Percentiles rank a stretch among this genome's conserved stretches.
phyloP scores from a whole-genome alignment of 1,284 basidiomycete genomes.

The Apiotrichum mycotoxinovorans region DNA sequence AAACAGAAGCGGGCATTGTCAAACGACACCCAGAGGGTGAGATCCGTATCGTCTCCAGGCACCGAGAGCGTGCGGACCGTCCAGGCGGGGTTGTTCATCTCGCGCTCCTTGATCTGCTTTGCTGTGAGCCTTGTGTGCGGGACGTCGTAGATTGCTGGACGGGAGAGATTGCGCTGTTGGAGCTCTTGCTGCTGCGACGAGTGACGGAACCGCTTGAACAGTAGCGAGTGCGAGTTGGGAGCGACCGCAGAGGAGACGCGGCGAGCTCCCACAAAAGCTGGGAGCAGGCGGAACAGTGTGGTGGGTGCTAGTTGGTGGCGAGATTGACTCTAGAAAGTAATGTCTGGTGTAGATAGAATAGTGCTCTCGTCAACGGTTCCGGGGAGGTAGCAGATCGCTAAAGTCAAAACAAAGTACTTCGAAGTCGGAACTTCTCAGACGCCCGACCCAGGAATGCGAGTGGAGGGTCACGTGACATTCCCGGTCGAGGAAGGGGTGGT shows the following conservation, averaged over 20 bases:
- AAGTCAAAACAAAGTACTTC: neutral
- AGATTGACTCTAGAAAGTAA: neutral
- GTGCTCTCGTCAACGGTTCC: no score
- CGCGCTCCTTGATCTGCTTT: neutral
- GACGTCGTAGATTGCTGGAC: neutral
- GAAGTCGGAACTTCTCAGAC: neutral
- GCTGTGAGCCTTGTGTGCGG: neutral
- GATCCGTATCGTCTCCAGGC: conserved; percentile 69
- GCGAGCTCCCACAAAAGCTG: neutral
- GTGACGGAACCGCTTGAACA: neutral
- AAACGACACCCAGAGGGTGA: conserved; percentile 68
- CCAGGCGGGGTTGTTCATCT: conserved; percentile 32
- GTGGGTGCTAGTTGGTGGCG: neutral
- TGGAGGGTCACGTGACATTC: conserved; percentile 3
- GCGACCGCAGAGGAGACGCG: neutral
- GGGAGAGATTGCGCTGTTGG: neutral
- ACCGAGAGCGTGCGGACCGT: conserved; percentile 47
- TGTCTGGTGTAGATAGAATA: neutral
- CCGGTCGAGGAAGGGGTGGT: neutral
- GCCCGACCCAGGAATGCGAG: no score
- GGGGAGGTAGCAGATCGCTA: no score
- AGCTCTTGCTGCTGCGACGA: no score
- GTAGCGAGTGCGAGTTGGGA: neutral
- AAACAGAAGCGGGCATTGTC: conserved; percentile 78
- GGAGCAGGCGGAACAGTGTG: conserved; percentile 1